Conservation (phyloP, 2,329 filamentous ascomycete species). For the Diplodia seriata region DNA sequence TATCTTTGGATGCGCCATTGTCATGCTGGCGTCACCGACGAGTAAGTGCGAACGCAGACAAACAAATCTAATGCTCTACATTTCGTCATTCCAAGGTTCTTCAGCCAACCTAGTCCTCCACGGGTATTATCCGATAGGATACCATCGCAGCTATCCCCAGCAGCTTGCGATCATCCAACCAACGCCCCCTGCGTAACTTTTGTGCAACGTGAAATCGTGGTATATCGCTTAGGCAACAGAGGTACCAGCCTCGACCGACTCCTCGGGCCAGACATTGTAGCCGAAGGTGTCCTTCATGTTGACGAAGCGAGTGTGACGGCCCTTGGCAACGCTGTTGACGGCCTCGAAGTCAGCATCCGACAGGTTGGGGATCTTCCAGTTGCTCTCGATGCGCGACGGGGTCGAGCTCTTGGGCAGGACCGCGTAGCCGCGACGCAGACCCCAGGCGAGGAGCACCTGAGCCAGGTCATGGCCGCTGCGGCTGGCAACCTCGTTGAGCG, state of each 20-base stretch:
- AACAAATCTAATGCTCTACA: slow-evolving; percentile 8
- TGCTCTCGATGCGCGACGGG: slow-evolving; percentile 58
- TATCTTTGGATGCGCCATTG: slow-evolving; percentile 24
- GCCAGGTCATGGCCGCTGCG: slow-evolving; percentile 78
- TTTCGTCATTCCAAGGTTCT: slow-evolving; percentile 5
- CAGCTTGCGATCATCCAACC: slow-evolving; percentile 12
- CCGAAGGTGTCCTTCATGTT: slow-evolving; percentile 86
- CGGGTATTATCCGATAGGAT: slow-evolving; percentile 26
- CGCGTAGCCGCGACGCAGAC: slow-evolving; percentile 72
- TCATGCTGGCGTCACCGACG: slow-evolving; percentile 29
- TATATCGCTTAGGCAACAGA: slow-evolving; percentile 29
- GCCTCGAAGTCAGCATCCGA: slow-evolving; percentile 62
- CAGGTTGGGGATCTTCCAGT: slow-evolving; percentile 68
- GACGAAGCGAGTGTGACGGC: slow-evolving; percentile 73
- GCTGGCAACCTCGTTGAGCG: slow-evolving; percentile 69
- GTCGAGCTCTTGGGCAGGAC: slow-evolving; percentile 53
- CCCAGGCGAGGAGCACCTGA: slow-evolving; percentile 85
- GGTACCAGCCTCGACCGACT: slow-evolving; percentile 37
- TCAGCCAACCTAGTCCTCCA: background rate
- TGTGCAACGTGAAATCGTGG: background rate
- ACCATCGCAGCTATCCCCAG: slow-evolving; percentile 10
- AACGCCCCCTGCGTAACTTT: slow-evolving; percentile 14
- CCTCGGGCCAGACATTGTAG: slow-evolving; percentile 66
- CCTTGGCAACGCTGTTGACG: slow-evolving; percentile 69
- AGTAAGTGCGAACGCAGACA: background rate